Conservation (phyloP, 129 eudicot species). For the Artemisia annua region DNA sequence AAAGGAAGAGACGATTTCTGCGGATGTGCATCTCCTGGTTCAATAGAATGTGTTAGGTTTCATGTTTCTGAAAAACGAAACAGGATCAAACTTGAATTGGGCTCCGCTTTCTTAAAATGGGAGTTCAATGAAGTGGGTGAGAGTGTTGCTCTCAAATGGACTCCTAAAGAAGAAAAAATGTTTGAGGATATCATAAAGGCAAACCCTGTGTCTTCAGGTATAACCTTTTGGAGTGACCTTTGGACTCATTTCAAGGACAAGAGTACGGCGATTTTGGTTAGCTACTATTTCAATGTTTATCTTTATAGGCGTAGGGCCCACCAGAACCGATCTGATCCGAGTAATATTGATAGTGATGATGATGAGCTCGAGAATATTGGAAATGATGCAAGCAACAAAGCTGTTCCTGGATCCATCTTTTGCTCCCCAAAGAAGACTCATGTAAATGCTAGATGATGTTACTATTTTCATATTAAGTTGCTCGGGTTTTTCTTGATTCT, state of each 20-base stretch:
- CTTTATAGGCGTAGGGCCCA: slow-evolving; percentile 64
- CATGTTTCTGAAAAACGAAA: slow-evolving; percentile 56
- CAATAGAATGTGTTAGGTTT: slow-evolving; percentile 63
- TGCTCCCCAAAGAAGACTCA: slow-evolving; percentile 63
- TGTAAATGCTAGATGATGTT: slow-evolving; percentile 34
- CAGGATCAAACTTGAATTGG: slow-evolving; percentile 57
- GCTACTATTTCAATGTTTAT: slow-evolving; percentile 83
- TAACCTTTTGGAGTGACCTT: slow-evolving; percentile 71
- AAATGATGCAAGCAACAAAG: slow-evolving; percentile 29
- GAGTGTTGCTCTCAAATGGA: slow-evolving; percentile 58
- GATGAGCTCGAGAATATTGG: slow-evolving; percentile 58
- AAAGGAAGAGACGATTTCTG: slow-evolving; percentile 71
- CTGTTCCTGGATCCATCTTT: slow-evolving; percentile 48
- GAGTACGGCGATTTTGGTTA: slow-evolving; percentile 54
- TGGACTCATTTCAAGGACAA: slow-evolving; percentile 38
- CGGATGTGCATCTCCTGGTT: slow-evolving; percentile 65
- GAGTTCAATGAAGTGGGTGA: slow-evolving; percentile 70
- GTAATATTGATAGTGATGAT: slow-evolving; percentile 69
- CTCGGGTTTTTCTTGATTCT: slow-evolving; percentile 15
- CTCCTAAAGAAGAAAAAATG: slow-evolving; percentile 46
- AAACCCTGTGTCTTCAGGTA: slow-evolving; percentile 49
- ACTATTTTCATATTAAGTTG: background rate
- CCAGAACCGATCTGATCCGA: slow-evolving; percentile 65
- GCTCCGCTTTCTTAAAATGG: slow-evolving; percentile 61
- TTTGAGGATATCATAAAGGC: slow-evolving; percentile 53